These are phyloP conservation scores for Colletotrichum sp. DNA, from an alignment of 2,329 filamentous ascomycete species.

Conservation along the genomic window DNA sequence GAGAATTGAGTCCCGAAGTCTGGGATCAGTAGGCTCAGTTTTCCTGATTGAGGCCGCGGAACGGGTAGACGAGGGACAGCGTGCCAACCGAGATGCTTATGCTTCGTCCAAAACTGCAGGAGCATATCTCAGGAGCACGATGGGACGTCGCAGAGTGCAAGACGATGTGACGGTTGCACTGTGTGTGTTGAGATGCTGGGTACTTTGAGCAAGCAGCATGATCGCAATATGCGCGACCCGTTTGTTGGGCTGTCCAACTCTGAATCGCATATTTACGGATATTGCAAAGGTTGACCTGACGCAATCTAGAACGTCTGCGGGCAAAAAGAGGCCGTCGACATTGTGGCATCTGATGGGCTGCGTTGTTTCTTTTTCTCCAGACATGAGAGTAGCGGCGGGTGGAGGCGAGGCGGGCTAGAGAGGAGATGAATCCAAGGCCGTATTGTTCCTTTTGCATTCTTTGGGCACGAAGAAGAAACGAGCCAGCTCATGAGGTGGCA, in stretches of 20 bases:
- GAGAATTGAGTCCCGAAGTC: background rate
- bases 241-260: background rate
- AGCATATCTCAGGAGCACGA: background rate
- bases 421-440: background rate
- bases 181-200: background rate
- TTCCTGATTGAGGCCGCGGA: background rate
- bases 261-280: background rate
- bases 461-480: background rate
- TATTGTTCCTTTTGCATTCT: background rate
- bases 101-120: background rate
- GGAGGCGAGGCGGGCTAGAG: background rate
- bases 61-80: background rate
- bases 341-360: background rate
- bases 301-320: background rate
- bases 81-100: background rate
- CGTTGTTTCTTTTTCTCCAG: background rate
- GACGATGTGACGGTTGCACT: constrained; percentile 11
- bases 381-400: background rate
- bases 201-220: background rate
- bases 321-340: background rate
- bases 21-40: background rate
- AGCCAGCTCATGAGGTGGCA: background rate
- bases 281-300: background rate
- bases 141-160: constrained; percentile 2
- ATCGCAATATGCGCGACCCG: background rate